Conservation (phyloP, 768 basidiomycete species). For the Auriscalpium vulgare region DNA sequence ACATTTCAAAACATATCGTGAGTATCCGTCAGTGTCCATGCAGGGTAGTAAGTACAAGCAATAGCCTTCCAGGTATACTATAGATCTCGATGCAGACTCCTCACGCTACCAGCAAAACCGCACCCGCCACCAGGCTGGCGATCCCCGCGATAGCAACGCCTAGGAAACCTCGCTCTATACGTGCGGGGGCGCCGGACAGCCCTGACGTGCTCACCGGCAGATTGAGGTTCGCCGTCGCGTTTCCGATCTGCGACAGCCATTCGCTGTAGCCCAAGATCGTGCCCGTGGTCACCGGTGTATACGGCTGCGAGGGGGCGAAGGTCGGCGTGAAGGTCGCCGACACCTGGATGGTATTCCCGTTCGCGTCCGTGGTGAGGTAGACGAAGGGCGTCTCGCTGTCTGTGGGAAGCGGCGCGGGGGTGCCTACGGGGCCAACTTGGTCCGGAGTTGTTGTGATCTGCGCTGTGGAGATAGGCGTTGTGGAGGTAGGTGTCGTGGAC, state of each 20-base stretch:
- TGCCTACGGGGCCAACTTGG: constrained; percentile 48
- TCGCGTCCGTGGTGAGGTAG: constrained; percentile 29
- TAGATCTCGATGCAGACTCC: not conserved
- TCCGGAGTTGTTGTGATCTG: constrained; percentile 7
- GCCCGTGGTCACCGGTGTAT: constrained; percentile 17
- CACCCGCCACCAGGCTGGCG: not conserved
- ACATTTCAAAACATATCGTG: no score
- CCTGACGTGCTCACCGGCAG: constrained; percentile 4
- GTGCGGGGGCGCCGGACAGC: not conserved
- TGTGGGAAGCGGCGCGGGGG: constrained; percentile 30
- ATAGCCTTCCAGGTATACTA: not conserved
- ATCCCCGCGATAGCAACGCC: not conserved
- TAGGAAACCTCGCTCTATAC: not conserved
- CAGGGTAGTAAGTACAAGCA: not conserved
- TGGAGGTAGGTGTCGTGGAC: constrained; percentile 17
- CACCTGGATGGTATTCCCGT: constrained; percentile 18
- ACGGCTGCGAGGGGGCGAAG: constrained; percentile 19
- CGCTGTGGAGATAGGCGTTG: constrained; percentile 14
- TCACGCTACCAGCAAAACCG: not conserved
- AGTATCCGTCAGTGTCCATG: constrained; percentile 1
- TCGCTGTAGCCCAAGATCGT: constrained; percentile 25
- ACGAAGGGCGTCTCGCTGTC: constrained; percentile 20
- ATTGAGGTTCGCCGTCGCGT: constrained; percentile 16
- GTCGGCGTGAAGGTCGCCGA: constrained; percentile 27
- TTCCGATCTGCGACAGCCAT: constrained; percentile 22